Conservation (phyloP, 768 basidiomycete species). For the Amanita exitialis region DNA sequence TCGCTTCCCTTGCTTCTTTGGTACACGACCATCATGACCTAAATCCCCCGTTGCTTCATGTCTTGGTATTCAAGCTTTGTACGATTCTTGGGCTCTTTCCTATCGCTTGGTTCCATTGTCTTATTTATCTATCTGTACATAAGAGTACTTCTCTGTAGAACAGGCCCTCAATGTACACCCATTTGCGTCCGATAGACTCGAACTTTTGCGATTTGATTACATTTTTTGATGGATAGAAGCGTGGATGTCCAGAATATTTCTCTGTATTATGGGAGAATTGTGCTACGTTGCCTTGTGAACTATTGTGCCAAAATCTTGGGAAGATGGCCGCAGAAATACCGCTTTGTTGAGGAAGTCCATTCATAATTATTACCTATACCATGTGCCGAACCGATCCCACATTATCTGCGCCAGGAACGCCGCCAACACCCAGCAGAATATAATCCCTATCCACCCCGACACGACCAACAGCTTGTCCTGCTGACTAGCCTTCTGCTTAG, state of each 20-base stretch:
- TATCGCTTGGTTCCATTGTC: constrained; percentile 7
- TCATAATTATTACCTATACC: constrained; percentile 16
- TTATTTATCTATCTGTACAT: constrained; percentile 8
- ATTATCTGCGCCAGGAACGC: constrained; percentile 31
- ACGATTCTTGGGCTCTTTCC: constrained; percentile 14
- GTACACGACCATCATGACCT: constrained; percentile 5
- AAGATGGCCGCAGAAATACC: constrained; percentile 2
- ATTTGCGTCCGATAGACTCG: constrained; percentile 4
- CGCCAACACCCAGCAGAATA: constrained; percentile 30
- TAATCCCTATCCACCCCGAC: constrained; percentile 38
- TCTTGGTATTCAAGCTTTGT: constrained; percentile 1
- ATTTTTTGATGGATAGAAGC: constrained; percentile 15
- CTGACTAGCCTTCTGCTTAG: constrained; percentile 53
- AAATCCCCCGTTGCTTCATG: neutral
- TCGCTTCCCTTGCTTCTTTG: neutral
- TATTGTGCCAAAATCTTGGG: constrained; percentile 3
- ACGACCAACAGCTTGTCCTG: constrained; percentile 57
- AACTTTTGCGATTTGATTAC: constrained; percentile 2
- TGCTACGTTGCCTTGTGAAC: constrained; percentile 13
- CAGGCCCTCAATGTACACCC: constrained; percentile 8
- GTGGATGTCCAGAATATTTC: constrained; percentile 17
- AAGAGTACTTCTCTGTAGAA: constrained; percentile 7
- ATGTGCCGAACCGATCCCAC: constrained; percentile 12
- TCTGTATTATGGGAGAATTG: constrained; percentile 21
- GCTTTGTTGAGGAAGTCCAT: neutral